These are phyloP conservation scores for Mycena chlorophos DNA, from an alignment of 768 basidiomycete genomes.

Conservation along the genomic window DNA sequence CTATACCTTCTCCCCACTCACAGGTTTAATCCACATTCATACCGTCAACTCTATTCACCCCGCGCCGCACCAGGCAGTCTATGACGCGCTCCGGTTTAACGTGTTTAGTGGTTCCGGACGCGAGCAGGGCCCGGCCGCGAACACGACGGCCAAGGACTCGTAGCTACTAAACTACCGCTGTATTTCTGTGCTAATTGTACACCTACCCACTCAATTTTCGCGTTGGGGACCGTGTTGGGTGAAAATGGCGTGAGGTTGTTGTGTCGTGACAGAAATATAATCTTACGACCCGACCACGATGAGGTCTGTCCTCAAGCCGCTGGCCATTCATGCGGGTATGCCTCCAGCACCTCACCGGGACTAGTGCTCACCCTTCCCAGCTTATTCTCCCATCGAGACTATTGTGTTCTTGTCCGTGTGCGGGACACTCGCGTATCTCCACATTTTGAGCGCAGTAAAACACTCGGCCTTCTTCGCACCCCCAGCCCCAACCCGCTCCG, in stretches of 20 bases:
- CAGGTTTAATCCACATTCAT: conserved; percentile 66
- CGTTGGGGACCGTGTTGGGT: neutral
- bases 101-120: no score
- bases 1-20: conserved; percentile 68
- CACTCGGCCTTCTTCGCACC: conserved; percentile 80
- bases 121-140: no score
- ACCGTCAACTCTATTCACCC: conserved; percentile 76
- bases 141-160: no score
- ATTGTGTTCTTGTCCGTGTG: conserved; percentile 88
- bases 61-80: conserved; percentile 70
- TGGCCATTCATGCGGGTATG: conserved; percentile 58
- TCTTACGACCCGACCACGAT: conserved; percentile 26
- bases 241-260: neutral
- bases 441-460: conserved; percentile 87
- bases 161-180: no score
- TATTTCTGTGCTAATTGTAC: no score
- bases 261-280: neutral
- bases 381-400: conserved; percentile 81
- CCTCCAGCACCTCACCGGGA: neutral
- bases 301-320: conserved; percentile 63
- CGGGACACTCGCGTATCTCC: conserved; percentile 93
- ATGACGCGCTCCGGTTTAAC: conserved; percentile 54
- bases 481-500: conserved; percentile 50
- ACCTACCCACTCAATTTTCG: no score
- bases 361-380: conserved; percentile 26